Evolutionary conservation across 352 stramenopile species (phyloP).

Genomic region (Phytophthora foliorum): DNA sequence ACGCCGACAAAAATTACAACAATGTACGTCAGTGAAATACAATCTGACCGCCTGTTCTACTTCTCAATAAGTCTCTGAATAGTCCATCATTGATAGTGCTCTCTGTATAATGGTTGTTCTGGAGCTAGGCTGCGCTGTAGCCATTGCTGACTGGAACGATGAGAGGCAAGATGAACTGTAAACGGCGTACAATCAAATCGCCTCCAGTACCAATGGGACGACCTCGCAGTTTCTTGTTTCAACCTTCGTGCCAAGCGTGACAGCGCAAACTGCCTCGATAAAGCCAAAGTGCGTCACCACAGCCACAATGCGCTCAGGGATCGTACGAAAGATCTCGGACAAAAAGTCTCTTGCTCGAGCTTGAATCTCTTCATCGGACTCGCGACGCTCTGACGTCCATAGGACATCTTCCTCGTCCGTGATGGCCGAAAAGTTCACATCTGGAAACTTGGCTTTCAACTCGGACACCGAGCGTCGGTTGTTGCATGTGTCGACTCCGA

Average conservation of each 20-base stretch:
- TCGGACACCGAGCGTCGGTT: slow-evolving; percentile 57
- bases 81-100: too few species aligned
- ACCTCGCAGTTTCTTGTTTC: slow-evolving; percentile 56
- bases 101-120: neutral
- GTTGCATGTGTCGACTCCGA: slow-evolving; percentile 75
- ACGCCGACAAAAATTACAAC: too few species aligned
- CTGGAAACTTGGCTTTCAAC: slow-evolving; percentile 62
- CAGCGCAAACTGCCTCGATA: slow-evolving; percentile 64
- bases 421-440: slow-evolving; percentile 69
- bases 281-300: slow-evolving; percentile 77
- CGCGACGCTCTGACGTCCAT: slow-evolving; percentile 64
- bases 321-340: slow-evolving; percentile 52
- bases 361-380: slow-evolving; percentile 67
- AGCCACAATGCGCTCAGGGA: slow-evolving; percentile 65
- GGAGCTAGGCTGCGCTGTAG: neutral
- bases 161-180: too few species aligned
- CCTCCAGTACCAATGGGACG: slow-evolving; percentile 54
- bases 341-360: slow-evolving; percentile 62
- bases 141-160: too few species aligned
- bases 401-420: slow-evolving; percentile 57
- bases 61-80: too few species aligned
- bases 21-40: too few species aligned
- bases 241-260: slow-evolving; percentile 44
- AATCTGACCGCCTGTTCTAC: too few species aligned
- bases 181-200: slow-evolving; percentile 11